A percentile compares a stretch with the other conserved stretches of the same genome.
Evolutionary conservation across 345 rosid genomes (phyloP).

Genomic region (Gossypium turneri): DNA sequence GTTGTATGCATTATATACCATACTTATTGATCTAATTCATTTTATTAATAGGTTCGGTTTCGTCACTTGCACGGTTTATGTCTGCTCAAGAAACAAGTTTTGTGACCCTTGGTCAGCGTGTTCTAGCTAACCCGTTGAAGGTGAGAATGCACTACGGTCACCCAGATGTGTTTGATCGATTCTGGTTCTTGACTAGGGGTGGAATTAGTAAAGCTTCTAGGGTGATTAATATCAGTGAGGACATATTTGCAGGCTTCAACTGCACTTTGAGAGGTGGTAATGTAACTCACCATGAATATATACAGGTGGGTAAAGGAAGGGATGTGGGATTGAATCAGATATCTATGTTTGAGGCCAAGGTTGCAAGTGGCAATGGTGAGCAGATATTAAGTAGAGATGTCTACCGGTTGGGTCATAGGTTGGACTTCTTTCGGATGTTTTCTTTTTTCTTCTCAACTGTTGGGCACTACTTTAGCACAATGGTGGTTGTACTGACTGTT

Average conservation of each 20-base stretch:
- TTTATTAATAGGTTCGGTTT: slow-evolving; percentile 52
- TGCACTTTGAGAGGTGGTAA: slow-evolving; percentile 90
- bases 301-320: slow-evolving; percentile 91
- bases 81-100: slow-evolving; percentile 86
- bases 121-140: slow-evolving; percentile 85
- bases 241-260: slow-evolving; percentile 90
- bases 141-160: slow-evolving; percentile 92
- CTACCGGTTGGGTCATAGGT: slow-evolving; percentile 79
- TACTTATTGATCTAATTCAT: no score
- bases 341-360: slow-evolving; percentile 85
- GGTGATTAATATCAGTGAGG: slow-evolving; percentile 86
- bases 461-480: slow-evolving; percentile 69
- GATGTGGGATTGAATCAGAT: slow-evolving; percentile 90
- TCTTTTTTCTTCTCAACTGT: slow-evolving; percentile 73
- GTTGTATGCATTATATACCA: no score
- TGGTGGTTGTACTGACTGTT: slow-evolving; percentile 66
- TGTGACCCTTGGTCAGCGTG: slow-evolving; percentile 91
- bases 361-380: slow-evolving; percentile 93
- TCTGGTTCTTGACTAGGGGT: slow-evolving; percentile 84
- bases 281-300: slow-evolving; percentile 90
- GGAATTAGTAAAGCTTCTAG: slow-evolving; percentile 90
- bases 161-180: slow-evolving; percentile 90
- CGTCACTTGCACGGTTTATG: slow-evolving; percentile 95
- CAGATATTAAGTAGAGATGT: slow-evolving; percentile 88
- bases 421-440: slow-evolving; percentile 85